These are phyloP conservation scores for Piper longum DNA, from an alignment of 164 flowering plant species.

Conservation along the genomic window DNA sequence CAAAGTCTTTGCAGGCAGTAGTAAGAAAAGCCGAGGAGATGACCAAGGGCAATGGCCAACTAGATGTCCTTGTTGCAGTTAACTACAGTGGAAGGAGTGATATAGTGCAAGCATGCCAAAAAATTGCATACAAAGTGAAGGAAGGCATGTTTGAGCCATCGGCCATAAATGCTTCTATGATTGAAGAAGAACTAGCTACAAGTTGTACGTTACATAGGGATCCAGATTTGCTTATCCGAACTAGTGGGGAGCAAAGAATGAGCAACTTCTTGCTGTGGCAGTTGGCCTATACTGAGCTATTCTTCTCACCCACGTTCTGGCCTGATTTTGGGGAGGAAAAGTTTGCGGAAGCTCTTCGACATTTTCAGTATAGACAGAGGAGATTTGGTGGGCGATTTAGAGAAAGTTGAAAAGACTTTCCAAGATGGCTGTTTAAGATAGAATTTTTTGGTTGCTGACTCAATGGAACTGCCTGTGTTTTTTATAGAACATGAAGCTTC, in stretches of 20 bases:
- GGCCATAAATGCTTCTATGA: constrained; percentile 28
- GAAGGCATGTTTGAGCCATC: constrained; percentile 28
- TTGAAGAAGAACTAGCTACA: constrained; percentile 46
- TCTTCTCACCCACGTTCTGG: constrained; percentile 33
- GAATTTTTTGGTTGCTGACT: neutral
- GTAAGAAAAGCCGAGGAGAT: constrained; percentile 25
- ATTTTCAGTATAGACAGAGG: constrained; percentile 47
- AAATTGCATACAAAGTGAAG: constrained; percentile 37
- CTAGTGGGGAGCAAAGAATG: constrained; percentile 60
- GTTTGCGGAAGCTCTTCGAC: constrained; percentile 35
- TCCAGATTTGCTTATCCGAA: constrained; percentile 61
- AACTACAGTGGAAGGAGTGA: constrained; percentile 56
- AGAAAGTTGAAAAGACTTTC: neutral
- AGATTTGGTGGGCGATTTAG: constrained; percentile 34
- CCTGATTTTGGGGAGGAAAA: constrained; percentile 53
- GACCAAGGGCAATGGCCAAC: constrained; percentile 29
- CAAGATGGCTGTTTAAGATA: neutral
- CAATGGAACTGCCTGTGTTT: neutral
- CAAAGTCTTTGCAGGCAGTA: constrained; percentile 22
- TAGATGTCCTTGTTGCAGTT: constrained; percentile 37
- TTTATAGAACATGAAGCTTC: neutral
- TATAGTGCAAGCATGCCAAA: constrained; percentile 49
- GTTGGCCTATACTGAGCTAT: constrained; percentile 55
- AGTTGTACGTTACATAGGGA: constrained; percentile 29
- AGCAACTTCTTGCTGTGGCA: constrained; percentile 77